phyloP scores from a whole-genome alignment of 805 yeast species.

The Metschnikowia lachancei region DNA sequence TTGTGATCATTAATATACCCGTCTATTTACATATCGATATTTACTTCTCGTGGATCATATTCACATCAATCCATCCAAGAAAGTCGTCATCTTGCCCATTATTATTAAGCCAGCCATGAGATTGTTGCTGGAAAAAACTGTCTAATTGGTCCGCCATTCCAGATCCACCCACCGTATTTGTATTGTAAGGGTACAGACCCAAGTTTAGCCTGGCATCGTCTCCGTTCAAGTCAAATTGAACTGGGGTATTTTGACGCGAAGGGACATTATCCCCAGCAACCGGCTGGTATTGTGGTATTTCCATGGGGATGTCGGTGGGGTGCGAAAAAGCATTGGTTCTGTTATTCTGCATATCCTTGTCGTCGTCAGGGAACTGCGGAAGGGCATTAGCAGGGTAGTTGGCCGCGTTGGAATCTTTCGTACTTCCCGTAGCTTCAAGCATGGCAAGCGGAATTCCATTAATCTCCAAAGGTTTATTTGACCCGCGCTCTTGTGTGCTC shows the following conservation, averaged over 20 bases:
- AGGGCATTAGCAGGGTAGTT: not conserved
- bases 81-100: slow-evolving; percentile 70
- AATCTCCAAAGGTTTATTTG: slow-evolving; percentile 54
- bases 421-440: slow-evolving; percentile 79
- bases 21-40: slow-evolving; percentile 2
- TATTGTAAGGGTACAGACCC: slow-evolving; percentile 10
- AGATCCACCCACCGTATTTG: slow-evolving; percentile 6
- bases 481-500: slow-evolving; percentile 56
- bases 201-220: slow-evolving; percentile 10
- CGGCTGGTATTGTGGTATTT: not conserved
- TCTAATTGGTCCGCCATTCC: slow-evolving; percentile 43
- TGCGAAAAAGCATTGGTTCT: not conserved
- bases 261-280: not conserved
- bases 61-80: slow-evolving; percentile 89
- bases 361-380: not conserved
- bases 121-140: slow-evolving; percentile 73
- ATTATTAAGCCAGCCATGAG: slow-evolving; percentile 81
- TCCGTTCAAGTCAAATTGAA: slow-evolving; percentile 5
- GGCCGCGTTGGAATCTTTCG: slow-evolving; percentile 22
- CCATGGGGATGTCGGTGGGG: slow-evolving; percentile 1
- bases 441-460: slow-evolving; percentile 68
- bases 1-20: not conserved
- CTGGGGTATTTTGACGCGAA: slow-evolving; percentile 1
- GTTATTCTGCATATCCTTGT: not conserved
- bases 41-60: slow-evolving; percentile 28